Percentiles rank a stretch among this genome's conserved stretches.
Conservation (phyloP, 768 basidiomycete genomes). For the Hydnomerulius pinastri region DNA sequence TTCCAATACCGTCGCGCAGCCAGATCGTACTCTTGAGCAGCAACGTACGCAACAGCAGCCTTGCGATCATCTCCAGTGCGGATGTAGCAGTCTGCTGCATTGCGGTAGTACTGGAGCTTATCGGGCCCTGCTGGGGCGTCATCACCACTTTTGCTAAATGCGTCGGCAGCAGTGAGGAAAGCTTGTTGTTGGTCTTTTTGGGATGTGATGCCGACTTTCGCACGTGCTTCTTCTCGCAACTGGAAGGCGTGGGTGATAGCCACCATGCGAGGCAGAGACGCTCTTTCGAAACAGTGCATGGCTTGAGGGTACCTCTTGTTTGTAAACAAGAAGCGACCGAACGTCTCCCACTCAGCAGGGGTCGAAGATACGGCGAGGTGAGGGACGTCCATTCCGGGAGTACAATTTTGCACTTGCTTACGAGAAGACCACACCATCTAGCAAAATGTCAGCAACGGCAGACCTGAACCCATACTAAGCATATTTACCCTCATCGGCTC, state of each 20-base stretch:
- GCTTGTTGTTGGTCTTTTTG: conserved; percentile 33
- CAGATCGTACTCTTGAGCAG: conserved; percentile 43
- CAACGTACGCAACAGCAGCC: conserved; percentile 48
- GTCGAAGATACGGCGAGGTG: conserved; percentile 57
- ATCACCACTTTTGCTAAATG: conserved; percentile 46
- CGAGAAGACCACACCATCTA: conserved; percentile 55
- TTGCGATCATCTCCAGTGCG: conserved; percentile 37
- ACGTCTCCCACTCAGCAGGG: conserved; percentile 45
- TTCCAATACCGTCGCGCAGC: conserved; percentile 54
- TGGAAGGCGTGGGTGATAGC: conserved; percentile 54
- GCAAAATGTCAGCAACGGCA: not conserved
- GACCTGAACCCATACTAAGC: conserved; percentile 9
- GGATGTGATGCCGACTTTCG: conserved; percentile 26
- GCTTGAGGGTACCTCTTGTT: conserved; percentile 49
- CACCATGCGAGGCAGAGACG: conserved; percentile 42
- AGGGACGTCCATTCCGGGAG: conserved; percentile 50
- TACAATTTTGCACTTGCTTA: conserved; percentile 48
- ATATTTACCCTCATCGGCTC: conserved; percentile 55
- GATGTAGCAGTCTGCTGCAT: conserved; percentile 50
- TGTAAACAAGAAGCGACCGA: conserved; percentile 41
- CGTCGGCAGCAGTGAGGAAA: conserved; percentile 47
- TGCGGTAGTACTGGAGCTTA: conserved; percentile 38
- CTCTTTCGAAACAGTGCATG: conserved; percentile 54
- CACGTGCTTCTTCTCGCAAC: conserved; percentile 52
- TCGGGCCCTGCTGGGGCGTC: conserved; percentile 29